Evolutionary conservation across 1,284 basidiomycete genomes (phyloP), one percentile per base, ranked within the genome.

Genomic region (Rhodotorula sp.): DNA sequence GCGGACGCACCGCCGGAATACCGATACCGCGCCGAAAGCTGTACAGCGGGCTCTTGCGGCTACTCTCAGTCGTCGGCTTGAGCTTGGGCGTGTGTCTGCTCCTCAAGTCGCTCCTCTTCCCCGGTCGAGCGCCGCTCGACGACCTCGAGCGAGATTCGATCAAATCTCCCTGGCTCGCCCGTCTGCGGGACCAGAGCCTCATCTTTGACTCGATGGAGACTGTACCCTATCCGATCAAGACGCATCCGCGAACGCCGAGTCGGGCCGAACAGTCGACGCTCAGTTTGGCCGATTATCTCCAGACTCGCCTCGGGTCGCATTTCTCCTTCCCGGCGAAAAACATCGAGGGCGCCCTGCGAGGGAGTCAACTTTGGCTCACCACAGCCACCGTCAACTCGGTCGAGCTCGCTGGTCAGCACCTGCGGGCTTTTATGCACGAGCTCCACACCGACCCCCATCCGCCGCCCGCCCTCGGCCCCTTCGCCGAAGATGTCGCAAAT

Each of bases 341-440:
- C 58, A 22, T 54, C 6, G 56, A 55, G 3, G 45, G 30, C 3
- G 30, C 48, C 0, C 29, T 33, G 6, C 29, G 29, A 18, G 54
- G 64, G 4, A 60, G 60, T 7, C 71, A 72, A 42, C 65, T 72
- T 4, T 72, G 71, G 71, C 49, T 72, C 46, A 69, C 65, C 10
- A 62, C 62, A 10, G 71, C 71, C 4, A 64, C 65, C 20, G 64
- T 58, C 55, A 17, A 58, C 10, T 55, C 59, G 1, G 49, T 72
- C 42, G 53, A 57, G 14, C 33, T 62, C n/a, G 56, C 62, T 10
- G 53, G 58, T 2, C 61, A 26, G 4, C 71, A 72, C 53, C 60
- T 72, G 29, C 42, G 26, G 30, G 57, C 54, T 1, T 72, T 72
- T 37, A 33, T 63, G 44, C 12, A 29, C 22, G 26, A 8, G 15